These are phyloP conservation scores for Cordyceps sp. DNA, from an alignment of 2,329 filamentous ascomycete species.

Conservation along the genomic window DNA sequence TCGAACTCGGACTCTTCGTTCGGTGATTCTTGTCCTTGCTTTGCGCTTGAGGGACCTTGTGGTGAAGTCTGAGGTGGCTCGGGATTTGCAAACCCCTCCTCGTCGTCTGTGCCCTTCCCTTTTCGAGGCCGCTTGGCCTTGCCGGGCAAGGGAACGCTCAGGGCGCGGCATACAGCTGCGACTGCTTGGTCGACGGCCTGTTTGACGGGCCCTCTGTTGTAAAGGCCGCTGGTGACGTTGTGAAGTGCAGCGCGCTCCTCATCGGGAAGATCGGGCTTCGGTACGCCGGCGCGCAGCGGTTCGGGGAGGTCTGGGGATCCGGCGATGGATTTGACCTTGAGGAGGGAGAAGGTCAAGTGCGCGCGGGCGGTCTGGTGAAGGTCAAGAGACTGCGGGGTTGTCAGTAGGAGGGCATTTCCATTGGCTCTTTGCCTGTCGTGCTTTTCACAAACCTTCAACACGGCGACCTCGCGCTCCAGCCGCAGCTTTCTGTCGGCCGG, in stretches of 20 bases:
- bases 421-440: not conserved
- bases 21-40: slow-evolving; percentile 5
- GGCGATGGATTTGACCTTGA: slow-evolving; percentile 35
- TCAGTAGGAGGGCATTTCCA: too few relatives aligned
- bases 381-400: slow-evolving; percentile 29
- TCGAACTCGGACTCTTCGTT: slow-evolving; percentile 19
- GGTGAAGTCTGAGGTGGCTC: not conserved
- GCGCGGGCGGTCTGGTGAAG: slow-evolving; percentile 39
- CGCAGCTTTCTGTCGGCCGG: slow-evolving; percentile 34
- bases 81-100: slow-evolving; percentile 6
- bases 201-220: slow-evolving; percentile 33
- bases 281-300: slow-evolving; percentile 25
- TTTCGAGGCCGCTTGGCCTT: slow-evolving; percentile 15
- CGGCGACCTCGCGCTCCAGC: slow-evolving; percentile 42
- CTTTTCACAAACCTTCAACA: slow-evolving; percentile 28
- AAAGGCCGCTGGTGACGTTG: slow-evolving; percentile 42
- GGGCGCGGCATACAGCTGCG: slow-evolving; percentile 27
- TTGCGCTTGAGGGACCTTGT: not conserved
- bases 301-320: slow-evolving; percentile 32
- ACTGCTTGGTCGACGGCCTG: slow-evolving; percentile 31
- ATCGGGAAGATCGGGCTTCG: slow-evolving; percentile 33
- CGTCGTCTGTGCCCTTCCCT: slow-evolving; percentile 14
- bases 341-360: slow-evolving; percentile 36
- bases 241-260: slow-evolving; percentile 35
- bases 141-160: slow-evolving; percentile 31